Evolutionary conservation across 495 filamentous ascomycete genomes (phyloP).

Genomic region (Talaromyces trachyspermus): DNA sequence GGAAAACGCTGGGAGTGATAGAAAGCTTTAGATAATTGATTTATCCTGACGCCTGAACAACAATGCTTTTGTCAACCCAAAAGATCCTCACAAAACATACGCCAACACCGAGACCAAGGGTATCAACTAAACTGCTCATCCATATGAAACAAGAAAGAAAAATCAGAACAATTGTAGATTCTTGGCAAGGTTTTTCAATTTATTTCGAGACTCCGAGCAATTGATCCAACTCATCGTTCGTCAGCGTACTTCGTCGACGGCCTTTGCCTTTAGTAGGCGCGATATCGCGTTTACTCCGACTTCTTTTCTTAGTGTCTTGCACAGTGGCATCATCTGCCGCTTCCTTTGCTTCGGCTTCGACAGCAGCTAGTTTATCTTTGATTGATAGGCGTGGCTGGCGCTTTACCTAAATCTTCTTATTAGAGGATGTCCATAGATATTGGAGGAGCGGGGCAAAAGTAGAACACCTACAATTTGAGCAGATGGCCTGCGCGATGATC

Average conservation of each 20-base stretch:
- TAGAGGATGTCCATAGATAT: conserved; percentile 10
- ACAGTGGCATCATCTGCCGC: conserved; percentile 26
- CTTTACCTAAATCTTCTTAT: conserved; percentile 16
- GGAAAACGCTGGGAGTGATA: too few relatives aligned
- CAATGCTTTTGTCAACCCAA: not conserved
- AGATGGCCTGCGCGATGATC: conserved; percentile 26
- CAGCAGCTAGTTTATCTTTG: conserved; percentile 38
- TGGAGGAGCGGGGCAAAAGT: too few relatives aligned
- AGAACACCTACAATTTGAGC: too few relatives aligned
- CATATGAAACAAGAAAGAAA: not conserved
- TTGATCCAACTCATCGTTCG: conserved; percentile 63
- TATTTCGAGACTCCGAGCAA: conserved; percentile 40
- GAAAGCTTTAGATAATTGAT: too few relatives aligned
- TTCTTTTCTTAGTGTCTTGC: conserved; percentile 39
- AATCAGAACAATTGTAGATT: too few relatives aligned
- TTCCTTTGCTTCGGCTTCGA: conserved; percentile 38
- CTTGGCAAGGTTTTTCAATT: too few relatives aligned
- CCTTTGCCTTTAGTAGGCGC: conserved; percentile 36
- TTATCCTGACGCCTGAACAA: not conserved
- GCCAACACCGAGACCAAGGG: conserved; percentile 2
- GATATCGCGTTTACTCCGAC: conserved; percentile 31
- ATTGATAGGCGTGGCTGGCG: conserved; percentile 16
- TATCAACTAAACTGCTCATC: conserved; percentile 6
- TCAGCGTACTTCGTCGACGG: conserved; percentile 62
- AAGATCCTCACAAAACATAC: not conserved